Evolutionary conservation across 2,329 filamentous ascomycete genomes (phyloP).

Genomic region (Trichoderma hamatum): DNA sequence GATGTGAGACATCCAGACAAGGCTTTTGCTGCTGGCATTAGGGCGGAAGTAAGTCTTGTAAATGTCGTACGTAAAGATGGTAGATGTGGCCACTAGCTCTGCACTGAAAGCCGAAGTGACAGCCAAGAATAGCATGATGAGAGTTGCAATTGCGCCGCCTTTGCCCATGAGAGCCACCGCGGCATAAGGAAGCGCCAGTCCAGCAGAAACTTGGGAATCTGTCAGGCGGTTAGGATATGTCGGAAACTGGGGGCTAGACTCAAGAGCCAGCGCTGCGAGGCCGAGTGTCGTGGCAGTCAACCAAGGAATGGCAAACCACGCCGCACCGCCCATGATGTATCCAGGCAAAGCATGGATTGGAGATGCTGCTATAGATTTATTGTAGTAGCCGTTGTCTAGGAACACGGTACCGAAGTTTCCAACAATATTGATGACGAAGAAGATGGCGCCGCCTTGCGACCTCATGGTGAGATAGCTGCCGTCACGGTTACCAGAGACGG

Average conservation of each 20-base stretch:
- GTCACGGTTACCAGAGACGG: slow-evolving; percentile 76
- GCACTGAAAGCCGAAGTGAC: slow-evolving; percentile 83
- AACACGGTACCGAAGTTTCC: slow-evolving; percentile 86
- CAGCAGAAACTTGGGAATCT: slow-evolving; percentile 74
- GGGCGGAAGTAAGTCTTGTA: slow-evolving; percentile 89
- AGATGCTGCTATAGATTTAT: slow-evolving; percentile 88
- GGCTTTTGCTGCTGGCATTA: slow-evolving; percentile 68
- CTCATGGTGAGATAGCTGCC: slow-evolving; percentile 89
- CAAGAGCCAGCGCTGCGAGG: slow-evolving; percentile 76
- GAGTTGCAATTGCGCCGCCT: slow-evolving; percentile 76
- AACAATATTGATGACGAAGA: slow-evolving; percentile 87
- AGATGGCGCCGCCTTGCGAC: slow-evolving; percentile 71
- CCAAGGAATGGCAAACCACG: slow-evolving; percentile 94
- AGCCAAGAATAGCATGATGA: slow-evolving; percentile 86
- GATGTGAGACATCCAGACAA: slow-evolving; percentile 79
- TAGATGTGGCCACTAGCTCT: slow-evolving; percentile 84
- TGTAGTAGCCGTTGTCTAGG: slow-evolving; percentile 86
- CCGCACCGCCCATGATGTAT: slow-evolving; percentile 83
- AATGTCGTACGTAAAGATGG: slow-evolving; percentile 84
- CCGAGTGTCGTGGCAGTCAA: slow-evolving; percentile 88
- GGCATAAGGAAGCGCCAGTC: slow-evolving; percentile 82
- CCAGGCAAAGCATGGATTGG: slow-evolving; percentile 85
- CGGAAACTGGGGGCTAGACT: slow-evolving; percentile 71
- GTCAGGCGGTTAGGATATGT: slow-evolving; percentile 74
- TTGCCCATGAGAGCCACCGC: slow-evolving; percentile 81